These are phyloP conservation scores for Fusarium fujikuroi DNA, from an alignment of 2,329 filamentous ascomycete species.

Conservation along the genomic window DNA sequence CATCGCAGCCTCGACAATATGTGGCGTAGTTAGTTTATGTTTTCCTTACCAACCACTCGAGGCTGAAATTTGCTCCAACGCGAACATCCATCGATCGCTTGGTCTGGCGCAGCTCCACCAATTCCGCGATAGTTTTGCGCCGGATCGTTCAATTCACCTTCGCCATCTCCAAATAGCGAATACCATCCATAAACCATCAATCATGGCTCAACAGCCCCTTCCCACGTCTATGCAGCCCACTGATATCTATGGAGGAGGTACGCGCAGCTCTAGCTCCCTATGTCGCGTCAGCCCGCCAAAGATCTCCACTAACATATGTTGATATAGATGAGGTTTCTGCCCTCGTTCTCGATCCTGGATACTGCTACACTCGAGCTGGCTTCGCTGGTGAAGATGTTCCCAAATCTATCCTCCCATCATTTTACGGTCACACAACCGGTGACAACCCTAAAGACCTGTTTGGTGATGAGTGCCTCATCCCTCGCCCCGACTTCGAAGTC, in stretches of 20 bases:
- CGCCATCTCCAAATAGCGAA: slow-evolving; percentile 18
- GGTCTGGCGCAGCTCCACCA: slow-evolving; percentile 43
- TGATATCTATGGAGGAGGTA: slow-evolving; percentile 73
- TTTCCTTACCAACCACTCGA: slow-evolving; percentile 42
- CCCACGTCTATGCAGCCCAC: slow-evolving; percentile 67
- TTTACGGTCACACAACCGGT: slow-evolving; percentile 75
- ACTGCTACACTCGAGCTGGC: slow-evolving; percentile 88
- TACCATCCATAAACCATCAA: slow-evolving; percentile 26
- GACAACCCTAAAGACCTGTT: slow-evolving; percentile 71
- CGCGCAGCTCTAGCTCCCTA: slow-evolving; percentile 37
- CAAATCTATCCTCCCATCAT: slow-evolving; percentile 90
- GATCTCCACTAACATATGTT: slow-evolving; percentile 34
- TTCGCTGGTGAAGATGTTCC: slow-evolving; percentile 98
- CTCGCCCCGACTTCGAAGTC: slow-evolving; percentile 80
- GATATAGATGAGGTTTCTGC: slow-evolving; percentile 91
- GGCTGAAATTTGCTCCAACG: slow-evolving; percentile 51
- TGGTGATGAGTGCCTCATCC: slow-evolving; percentile 90
- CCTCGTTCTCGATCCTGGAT: slow-evolving; percentile 94
- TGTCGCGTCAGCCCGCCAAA: slow-evolving; percentile 27
- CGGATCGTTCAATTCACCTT: slow-evolving; percentile 44
- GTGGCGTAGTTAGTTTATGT: slow-evolving; percentile 3
- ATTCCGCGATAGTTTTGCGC: slow-evolving; percentile 40
- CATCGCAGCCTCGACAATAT: slow-evolving; percentile 28
- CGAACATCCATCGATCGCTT: slow-evolving; percentile 36
- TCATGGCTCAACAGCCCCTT: slow-evolving; percentile 67